These are phyloP conservation scores for Madurella mycetomatis DNA, from an alignment of 2,329 filamentous ascomycete genomes.

Conservation along the genomic window DNA sequence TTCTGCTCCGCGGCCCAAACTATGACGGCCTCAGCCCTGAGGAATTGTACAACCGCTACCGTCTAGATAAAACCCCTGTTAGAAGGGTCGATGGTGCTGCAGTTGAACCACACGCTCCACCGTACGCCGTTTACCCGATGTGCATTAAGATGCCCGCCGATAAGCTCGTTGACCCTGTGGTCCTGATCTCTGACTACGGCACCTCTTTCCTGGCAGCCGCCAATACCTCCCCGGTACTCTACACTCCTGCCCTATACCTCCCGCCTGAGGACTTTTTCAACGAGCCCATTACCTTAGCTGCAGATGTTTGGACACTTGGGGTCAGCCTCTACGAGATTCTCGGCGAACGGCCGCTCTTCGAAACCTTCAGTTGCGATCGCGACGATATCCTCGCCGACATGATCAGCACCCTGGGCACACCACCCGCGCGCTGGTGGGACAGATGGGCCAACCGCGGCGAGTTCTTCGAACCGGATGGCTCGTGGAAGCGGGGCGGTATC, in stretches of 20 bases:
- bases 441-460: constrained; percentile 15
- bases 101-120: constrained; percentile 21
- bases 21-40: constrained; percentile 8
- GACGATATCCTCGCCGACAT: constrained; percentile 24
- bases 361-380: constrained; percentile 20
- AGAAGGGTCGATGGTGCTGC: constrained; percentile 13
- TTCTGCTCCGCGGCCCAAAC: too few species aligned
- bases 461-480: constrained; percentile 1
- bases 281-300: constrained; percentile 22
- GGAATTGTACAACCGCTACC: constrained; percentile 16
- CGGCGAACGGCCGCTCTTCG: constrained; percentile 23
- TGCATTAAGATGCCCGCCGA: constrained; percentile 17
- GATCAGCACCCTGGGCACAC: constrained; percentile 21
- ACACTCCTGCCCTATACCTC: constrained; percentile 21
- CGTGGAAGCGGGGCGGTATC: background rate
- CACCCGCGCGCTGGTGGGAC: constrained; percentile 24
- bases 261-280: constrained; percentile 25
- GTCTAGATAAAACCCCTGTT: constrained; percentile 14
- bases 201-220: constrained; percentile 19
- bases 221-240: constrained; percentile 6
- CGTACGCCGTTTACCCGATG: constrained; percentile 21
- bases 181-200: constrained; percentile 23
- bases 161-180: constrained; percentile 1
- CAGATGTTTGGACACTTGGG: constrained; percentile 26
- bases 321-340: constrained; percentile 25